Percentiles rank a stretch among this genome's conserved stretches.
Evolutionary conservation across 192 early-diverging fungal species (phyloP).

Genomic region (Mortierella claussenii): DNA sequence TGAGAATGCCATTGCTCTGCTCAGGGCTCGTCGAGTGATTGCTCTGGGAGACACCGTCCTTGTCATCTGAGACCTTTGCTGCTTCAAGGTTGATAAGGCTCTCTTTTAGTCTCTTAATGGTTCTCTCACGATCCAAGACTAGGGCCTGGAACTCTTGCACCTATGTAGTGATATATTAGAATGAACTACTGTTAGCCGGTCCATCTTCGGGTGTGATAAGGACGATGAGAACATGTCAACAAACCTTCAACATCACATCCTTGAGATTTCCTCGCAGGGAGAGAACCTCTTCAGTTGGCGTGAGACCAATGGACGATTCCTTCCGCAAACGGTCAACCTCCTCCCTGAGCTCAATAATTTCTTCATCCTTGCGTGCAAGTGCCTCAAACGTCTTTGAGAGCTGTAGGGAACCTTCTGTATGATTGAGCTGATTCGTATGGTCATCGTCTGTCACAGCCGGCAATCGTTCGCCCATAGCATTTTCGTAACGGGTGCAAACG

Average conservation of each 20-base stretch:
- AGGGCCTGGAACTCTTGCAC: conserved; percentile 34
- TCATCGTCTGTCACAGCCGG: conserved; percentile 44
- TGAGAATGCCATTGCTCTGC: background rate
- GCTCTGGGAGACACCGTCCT: conserved; percentile 5
- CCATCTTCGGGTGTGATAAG: background rate
- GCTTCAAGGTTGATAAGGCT: conserved; percentile 34
- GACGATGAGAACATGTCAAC: background rate
- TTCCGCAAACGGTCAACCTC: conserved; percentile 32
- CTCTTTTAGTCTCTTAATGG: conserved; percentile 45
- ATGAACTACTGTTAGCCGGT: background rate
- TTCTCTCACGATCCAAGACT: conserved; percentile 26
- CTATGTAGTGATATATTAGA: background rate
- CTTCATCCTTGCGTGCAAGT: conserved; percentile 49
- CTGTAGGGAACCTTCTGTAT: conserved; percentile 40
- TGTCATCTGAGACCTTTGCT: conserved; percentile 18
- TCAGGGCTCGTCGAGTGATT: background rate
- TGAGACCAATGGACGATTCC: conserved; percentile 23
- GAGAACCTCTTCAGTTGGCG: conserved; percentile 39
- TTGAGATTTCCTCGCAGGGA: conserved; percentile 46
- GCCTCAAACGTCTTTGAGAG: conserved; percentile 51
- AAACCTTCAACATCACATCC: conserved; percentile 45
- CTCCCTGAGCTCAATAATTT: conserved; percentile 40
- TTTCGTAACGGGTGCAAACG: conserved; percentile 50
- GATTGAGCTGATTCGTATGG: conserved; percentile 29
- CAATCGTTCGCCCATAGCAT: conserved; percentile 36